These are phyloP conservation scores for Sugiyamaella xylanicola DNA, from an alignment of 1,139 yeast genomes.

Conservation along the genomic window DNA sequence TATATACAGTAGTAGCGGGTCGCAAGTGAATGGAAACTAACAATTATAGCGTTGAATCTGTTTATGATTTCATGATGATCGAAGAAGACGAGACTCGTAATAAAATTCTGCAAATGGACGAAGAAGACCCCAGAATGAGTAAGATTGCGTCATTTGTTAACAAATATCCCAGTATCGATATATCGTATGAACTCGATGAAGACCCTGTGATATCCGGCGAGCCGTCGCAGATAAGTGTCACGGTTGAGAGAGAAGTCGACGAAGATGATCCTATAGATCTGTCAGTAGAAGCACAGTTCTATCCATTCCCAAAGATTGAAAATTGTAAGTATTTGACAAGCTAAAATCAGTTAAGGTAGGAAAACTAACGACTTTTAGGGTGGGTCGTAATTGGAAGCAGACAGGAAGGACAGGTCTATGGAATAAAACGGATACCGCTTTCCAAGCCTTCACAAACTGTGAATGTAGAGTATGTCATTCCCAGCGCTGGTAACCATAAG, in stretches of 20 bases:
- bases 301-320: slow-evolving; percentile 65
- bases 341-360: not conserved
- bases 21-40: too few species aligned
- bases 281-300: slow-evolving; percentile 57
- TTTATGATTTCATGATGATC: slow-evolving; percentile 81
- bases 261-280: slow-evolving; percentile 56
- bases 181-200: slow-evolving; percentile 52
- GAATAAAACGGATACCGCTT: slow-evolving; percentile 67
- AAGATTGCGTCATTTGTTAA: slow-evolving; percentile 87
- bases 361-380: slow-evolving; percentile 34
- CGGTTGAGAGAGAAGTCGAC: slow-evolving; percentile 67
- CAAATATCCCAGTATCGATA: slow-evolving; percentile 82
- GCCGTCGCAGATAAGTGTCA: slow-evolving; percentile 53
- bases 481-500: slow-evolving; percentile 60
- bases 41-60: slow-evolving; percentile 58
- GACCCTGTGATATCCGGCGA: slow-evolving; percentile 49
- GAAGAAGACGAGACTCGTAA: slow-evolving; percentile 78
- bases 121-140: slow-evolving; percentile 51
- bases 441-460: slow-evolving; percentile 56
- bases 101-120: slow-evolving; percentile 57
- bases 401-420: slow-evolving; percentile 61
- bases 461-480: slow-evolving; percentile 58
- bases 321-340: slow-evolving; percentile 33
- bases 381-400: slow-evolving; percentile 85
- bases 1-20: slow-evolving; percentile 8